Percentiles rank a stretch among this genome's conserved stretches.
Conservation (phyloP, 495 filamentous ascomycete species). For the Daldinia concentrica region DNA sequence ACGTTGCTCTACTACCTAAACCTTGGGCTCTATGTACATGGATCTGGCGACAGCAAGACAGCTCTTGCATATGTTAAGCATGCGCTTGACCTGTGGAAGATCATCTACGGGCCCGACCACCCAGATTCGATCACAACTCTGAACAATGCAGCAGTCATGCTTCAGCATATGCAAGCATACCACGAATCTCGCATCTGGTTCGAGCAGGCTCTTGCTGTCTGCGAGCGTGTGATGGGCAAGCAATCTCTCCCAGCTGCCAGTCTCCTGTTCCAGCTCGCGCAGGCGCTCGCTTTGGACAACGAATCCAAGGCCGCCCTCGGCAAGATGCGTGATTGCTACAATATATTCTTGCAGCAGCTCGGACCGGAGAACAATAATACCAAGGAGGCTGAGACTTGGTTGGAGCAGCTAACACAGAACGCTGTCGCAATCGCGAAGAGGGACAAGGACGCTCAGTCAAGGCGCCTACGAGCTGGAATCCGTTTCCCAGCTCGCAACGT, state of each 20-base stretch:
- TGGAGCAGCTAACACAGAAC: slow-evolving; percentile 94
- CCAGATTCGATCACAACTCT: slow-evolving; percentile 98
- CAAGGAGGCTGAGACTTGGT: slow-evolving; percentile 91
- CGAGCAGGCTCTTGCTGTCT: slow-evolving; percentile 86
- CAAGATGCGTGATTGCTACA: slow-evolving; percentile 94
- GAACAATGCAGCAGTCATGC: slow-evolving; percentile 99
- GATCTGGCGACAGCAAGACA: slow-evolving; percentile 82
- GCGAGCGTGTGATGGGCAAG: slow-evolving; percentile 86
- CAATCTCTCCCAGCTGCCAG: slow-evolving; percentile 93
- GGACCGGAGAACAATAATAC: slow-evolving; percentile 93
- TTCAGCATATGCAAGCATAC: slow-evolving; percentile 91
- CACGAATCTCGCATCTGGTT: slow-evolving; percentile 95
- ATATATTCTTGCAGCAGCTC: slow-evolving; percentile 86
- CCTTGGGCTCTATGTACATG: slow-evolving; percentile 93
- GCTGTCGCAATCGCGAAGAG: slow-evolving; percentile 94
- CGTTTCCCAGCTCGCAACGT: slow-evolving; percentile 59
- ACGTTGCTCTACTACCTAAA: slow-evolving; percentile 96
- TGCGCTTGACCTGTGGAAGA: slow-evolving; percentile 94
- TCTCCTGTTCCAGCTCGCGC: slow-evolving; percentile 94
- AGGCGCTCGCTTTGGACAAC: slow-evolving; percentile 91
- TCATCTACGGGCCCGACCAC: slow-evolving; percentile 92
- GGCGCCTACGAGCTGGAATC: slow-evolving; percentile 66
- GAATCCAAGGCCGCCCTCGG: slow-evolving; percentile 88
- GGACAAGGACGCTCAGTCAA: slow-evolving; percentile 82
- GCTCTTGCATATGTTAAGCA: slow-evolving; percentile 89